phyloP scores from a whole-genome alignment of 1,139 yeast genomes.

The Candida tropicalis region DNA sequence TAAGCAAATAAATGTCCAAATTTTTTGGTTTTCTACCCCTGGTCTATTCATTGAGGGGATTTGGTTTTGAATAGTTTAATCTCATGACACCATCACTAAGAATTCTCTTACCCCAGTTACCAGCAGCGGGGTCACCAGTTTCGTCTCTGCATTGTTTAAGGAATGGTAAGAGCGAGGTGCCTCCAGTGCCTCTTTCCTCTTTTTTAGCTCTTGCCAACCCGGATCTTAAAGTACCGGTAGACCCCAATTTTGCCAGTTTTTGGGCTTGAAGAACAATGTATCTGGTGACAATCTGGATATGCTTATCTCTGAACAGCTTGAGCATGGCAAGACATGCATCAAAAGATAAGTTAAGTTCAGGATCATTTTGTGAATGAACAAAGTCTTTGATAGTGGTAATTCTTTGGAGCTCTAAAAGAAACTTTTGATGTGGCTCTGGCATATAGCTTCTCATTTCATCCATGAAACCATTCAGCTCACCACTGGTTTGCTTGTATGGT shows the following conservation, averaged over 20 bases:
- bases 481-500: conserved; percentile 26
- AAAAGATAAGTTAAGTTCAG: conserved; percentile 69
- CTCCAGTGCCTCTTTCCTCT: conserved; percentile 87
- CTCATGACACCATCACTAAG: conserved; percentile 62
- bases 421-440: conserved; percentile 85
- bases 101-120: conserved; percentile 82
- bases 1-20: too few relatives aligned
- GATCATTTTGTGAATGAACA: conserved; percentile 50
- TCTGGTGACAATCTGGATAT: conserved; percentile 87
- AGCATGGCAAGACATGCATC: conserved; percentile 92
- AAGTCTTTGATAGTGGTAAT: conserved; percentile 64
- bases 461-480: conserved; percentile 57
- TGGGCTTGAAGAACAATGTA: conserved; percentile 81
- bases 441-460: conserved; percentile 83
- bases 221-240: conserved; percentile 57
- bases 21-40: too few relatives aligned
- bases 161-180: conserved; percentile 88
- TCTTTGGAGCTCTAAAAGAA: conserved; percentile 59
- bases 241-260: conserved; percentile 52
- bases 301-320: conserved; percentile 87
- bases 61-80: conserved; percentile 40
- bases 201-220: conserved; percentile 57
- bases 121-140: conserved; percentile 90
- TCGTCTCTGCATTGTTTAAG: conserved; percentile 95
- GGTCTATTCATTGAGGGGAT: conserved; percentile 34